Evolutionary conservation across 2,329 filamentous ascomycete species (phyloP).

Genomic region (Cordyceps fumosorosea): DNA sequence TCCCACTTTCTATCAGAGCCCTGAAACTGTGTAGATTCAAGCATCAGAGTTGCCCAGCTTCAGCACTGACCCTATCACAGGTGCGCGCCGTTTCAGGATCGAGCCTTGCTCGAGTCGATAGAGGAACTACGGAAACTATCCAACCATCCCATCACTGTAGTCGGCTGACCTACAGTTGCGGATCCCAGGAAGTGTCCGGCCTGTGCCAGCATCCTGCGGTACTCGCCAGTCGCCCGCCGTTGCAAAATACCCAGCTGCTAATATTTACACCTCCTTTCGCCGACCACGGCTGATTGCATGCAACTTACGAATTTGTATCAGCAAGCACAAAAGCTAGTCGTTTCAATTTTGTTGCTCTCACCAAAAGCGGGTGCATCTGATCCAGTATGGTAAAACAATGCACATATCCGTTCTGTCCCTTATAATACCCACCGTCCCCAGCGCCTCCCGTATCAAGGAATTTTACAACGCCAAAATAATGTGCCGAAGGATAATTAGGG

Average conservation of each 20-base stretch:
- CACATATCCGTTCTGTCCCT: background rate
- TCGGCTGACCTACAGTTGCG: background rate
- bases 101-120: background rate
- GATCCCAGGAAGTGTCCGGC: no score
- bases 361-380: background rate
- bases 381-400: background rate
- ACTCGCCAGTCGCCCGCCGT: no score
- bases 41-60: background rate
- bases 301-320: background rate
- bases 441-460: background rate
- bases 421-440: background rate
- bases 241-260: no score
- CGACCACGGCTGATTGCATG: background rate
- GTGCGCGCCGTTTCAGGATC: conserved; percentile 1
- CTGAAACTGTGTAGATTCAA: conserved; percentile 1
- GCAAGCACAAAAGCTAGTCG: background rate
- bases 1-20: background rate
- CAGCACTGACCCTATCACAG: conserved; percentile 1
- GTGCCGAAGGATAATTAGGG: background rate
- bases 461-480: background rate
- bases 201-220: no score
- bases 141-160: background rate
- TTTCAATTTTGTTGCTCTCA: background rate
- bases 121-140: background rate
- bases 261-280: background rate